Percentiles rank a stretch among this genome's conserved stretches.
Evolutionary conservation across 441 rosid species (phyloP).

Genomic region (Biscutella laevigata): DNA sequence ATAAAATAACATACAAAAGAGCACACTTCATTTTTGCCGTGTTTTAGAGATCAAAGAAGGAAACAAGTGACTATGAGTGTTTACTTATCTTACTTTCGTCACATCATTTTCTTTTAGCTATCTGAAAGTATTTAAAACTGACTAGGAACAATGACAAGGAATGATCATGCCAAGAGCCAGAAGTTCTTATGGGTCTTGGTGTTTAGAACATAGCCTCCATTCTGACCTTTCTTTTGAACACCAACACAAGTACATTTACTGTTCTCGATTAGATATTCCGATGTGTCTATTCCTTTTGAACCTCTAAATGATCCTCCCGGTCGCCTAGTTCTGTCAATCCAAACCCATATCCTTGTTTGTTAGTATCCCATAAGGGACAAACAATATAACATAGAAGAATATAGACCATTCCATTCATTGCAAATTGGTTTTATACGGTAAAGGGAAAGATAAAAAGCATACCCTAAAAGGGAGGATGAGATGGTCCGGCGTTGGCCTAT

Average conservation of each 20-base stretch:
- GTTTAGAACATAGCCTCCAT: slow-evolving; percentile 77
- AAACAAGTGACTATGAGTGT: too few relatives aligned
- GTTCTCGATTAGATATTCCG: slow-evolving; percentile 73
- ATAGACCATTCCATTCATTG: neutral
- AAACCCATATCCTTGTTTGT: neutral
- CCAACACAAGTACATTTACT: slow-evolving; percentile 75
- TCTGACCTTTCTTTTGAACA: slow-evolving; percentile 75
- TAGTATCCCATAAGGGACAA: neutral
- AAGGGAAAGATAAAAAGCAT: neutral
- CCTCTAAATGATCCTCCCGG: slow-evolving; percentile 43
- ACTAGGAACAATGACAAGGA: neutral
- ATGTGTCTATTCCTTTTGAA: slow-evolving; percentile 48
- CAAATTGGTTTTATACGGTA: neutral
- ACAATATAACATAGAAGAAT: too few relatives aligned
- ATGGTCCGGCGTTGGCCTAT: slow-evolving; percentile 70
- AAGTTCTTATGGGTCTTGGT: slow-evolving; percentile 76
- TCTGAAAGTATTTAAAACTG: slow-evolving; percentile 19
- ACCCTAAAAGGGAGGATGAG: slow-evolving; percentile 63
- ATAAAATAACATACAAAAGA: too few relatives aligned
- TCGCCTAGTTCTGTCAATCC: slow-evolving; percentile 33
- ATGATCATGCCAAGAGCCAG: slow-evolving; percentile 70
- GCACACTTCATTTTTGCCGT: too few relatives aligned
- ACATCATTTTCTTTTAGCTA: neutral
- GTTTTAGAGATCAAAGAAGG: too few relatives aligned
- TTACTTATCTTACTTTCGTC: neutral